A percentile compares a stretch with the other conserved stretches of the same genome.
These are phyloP conservation scores for Tolypocladium guangdongense DNA, from an alignment of 2,329 filamentous ascomycete genomes.

Conservation along the genomic window DNA sequence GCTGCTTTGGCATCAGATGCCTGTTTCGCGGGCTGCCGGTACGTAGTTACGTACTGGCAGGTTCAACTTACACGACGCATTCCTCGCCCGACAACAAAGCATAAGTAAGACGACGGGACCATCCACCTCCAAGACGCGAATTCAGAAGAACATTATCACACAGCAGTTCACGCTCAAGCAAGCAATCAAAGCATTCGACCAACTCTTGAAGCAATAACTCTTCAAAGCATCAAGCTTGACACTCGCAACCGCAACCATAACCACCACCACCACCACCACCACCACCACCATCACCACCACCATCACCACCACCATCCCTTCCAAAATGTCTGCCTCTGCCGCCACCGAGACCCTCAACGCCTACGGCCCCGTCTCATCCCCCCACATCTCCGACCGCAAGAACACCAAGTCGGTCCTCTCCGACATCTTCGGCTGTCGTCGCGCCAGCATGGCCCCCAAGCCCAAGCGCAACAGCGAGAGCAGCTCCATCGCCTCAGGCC, in stretches of 20 bases:
- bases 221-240: background rate
- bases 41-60: background rate
- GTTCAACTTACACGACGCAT: background rate
- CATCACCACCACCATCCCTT: background rate
- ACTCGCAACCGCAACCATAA: background rate
- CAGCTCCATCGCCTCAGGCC: background rate
- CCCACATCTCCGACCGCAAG: slow-evolving; percentile 3
- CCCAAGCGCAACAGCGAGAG: slow-evolving; percentile 1
- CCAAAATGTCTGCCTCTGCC: slow-evolving; percentile 1
- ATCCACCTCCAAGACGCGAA: background rate
- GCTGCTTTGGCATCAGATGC: background rate
- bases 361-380: slow-evolving; percentile 5
- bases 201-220: background rate
- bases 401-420: slow-evolving; percentile 3
- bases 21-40: background rate
- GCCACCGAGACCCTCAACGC: slow-evolving; percentile 6
- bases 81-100: background rate
- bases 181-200: background rate
- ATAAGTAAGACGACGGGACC: background rate
- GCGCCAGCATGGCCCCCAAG: background rate
- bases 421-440: slow-evolving; percentile 4
- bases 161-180: background rate
- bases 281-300: background rate
- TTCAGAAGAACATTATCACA: background rate
- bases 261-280: background rate